Evolutionary conservation across 2,329 filamentous ascomycete genomes (phyloP), one percentile per base, ranked within the genome.

Genomic region (Fusarium bactridioides): DNA sequence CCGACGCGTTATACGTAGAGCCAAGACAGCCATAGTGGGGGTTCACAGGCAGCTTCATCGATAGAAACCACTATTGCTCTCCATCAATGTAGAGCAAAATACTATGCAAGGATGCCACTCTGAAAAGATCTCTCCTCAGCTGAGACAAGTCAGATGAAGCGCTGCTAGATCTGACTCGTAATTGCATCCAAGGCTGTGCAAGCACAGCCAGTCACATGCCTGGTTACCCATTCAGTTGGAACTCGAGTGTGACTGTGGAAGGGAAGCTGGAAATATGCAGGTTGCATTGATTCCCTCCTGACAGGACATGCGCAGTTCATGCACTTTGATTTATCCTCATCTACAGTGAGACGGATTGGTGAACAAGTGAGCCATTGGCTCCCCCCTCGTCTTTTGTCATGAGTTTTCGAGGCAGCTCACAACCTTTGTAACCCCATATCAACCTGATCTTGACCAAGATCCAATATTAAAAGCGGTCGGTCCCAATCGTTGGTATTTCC

Each of bases 141-240:
- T 55, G 29, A 56, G 48, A 57, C 40, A 47, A 40, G 58, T 71
- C 63, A 71, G 62, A 68, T 68, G 55, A 58, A 64, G 55, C 54
- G 23, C 37, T 61, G 31, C 43, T 29, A 58, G 54, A 67, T 73
- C 66, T 67, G 23, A 64, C 70, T 51, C 51, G 31, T 29, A 48
- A 40, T 29, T 54, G 29, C 51, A 56, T 41, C 41, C 41, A 51
- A 71, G 70, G 70, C 66, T 58, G 45, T 64, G 66, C 41, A 44
- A 45, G 40, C 29, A 59, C 27, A 45, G 29, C 37, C 63, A 72
- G 70, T 72, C 70, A 73, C 70, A 73, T 74, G 70, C 43, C 35
- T 53, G 21, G 7, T 71, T 74, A 37, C 63, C 56, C 51, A 48
- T 73, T 68, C 59, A 65, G 70, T 74, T 48, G 41, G 31, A 31